Conservation (phyloP, 2,329 filamentous ascomycete species). For the Simplicillium sp. region DNA sequence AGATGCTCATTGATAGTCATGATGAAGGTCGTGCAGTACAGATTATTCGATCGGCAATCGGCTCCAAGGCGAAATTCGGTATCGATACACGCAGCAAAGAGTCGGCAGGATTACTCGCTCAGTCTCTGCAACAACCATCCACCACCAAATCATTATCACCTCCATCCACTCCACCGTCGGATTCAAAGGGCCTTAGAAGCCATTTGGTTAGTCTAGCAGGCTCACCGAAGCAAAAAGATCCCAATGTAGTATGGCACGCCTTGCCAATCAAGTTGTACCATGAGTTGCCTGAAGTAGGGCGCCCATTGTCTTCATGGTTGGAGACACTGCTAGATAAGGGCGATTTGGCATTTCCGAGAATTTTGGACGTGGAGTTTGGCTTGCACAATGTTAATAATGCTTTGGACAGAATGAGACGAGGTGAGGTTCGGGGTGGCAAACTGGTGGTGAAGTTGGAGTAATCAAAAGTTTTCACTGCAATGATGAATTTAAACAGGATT, state of each 20-base stretch:
- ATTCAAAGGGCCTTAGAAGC: conserved; percentile 2
- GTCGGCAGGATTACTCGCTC: conserved; percentile 47
- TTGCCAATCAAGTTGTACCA: conserved; percentile 74
- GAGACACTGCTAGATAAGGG: conserved; percentile 51
- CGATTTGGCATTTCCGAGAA: conserved; percentile 49
- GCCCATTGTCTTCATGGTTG: conserved; percentile 55
- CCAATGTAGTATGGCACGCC: conserved; percentile 45
- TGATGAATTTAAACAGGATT: too few relatives aligned
- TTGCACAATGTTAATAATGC: conserved; percentile 58
- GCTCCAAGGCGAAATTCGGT: conserved; percentile 51
- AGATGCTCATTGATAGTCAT: conserved; percentile 60
- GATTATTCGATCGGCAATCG: conserved; percentile 51
- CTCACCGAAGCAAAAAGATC: conserved; percentile 45
- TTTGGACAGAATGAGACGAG: conserved; percentile 54
- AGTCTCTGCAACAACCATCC: conserved; percentile 27
- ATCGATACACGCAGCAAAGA: conserved; percentile 60
- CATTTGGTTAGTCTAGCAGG: conserved; percentile 63
- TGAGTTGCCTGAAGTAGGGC: conserved; percentile 53
- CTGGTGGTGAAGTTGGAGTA: conserved; percentile 42
- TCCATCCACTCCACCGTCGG: conserved; percentile 24
- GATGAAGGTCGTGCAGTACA: conserved; percentile 55
- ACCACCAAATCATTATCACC: conserved; percentile 19
- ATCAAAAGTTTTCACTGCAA: too few relatives aligned
- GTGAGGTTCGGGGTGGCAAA: conserved; percentile 58
- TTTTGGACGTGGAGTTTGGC: conserved; percentile 55